Evolutionary conservation across 1,284 basidiomycete species (phyloP), one percentile per base, ranked within the genome.

Genomic region (Leccinum insolens): DNA sequence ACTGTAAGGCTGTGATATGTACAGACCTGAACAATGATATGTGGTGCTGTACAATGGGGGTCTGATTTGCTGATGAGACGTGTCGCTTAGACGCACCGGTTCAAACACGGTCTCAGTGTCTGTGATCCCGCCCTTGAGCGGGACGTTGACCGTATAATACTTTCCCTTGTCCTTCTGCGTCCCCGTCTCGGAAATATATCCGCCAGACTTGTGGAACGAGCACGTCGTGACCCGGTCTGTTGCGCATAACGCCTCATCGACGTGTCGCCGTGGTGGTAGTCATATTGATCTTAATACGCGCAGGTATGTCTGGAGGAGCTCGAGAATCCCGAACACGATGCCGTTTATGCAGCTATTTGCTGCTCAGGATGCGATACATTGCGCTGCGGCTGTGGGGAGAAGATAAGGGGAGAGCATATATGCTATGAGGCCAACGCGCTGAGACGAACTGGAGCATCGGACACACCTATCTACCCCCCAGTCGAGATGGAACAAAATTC

Each of bases 181-280:
- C 2, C 95, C 95, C 0, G 96, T 98, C 2, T 96, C 97, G 1
- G 97, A 99, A 99, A 80, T 95, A 99, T 34, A 34, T 34, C 31
- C 31, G 31, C 31, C 31, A 76, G 93, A 98, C 77, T 96, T 95
- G 85, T 99, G 98, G 78, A 99, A 98, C 57, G 93, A 93, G 78
- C 90, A 91, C 3, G 97, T 99, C 92, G 99, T 95, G 73, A 99
- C 97, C 64, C 97, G 86, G 78, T 99, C 94, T 3, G 95, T 98
- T 28, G 95, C 96, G 80, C 98, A 99, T 83, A 99, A 99, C 1
- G 97, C 98, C 78, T 99, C 97, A 76, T 99, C 97, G 44, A 99
- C 97, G 20, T 97, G 77, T 99, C 98, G 7, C 97, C 97, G 75
- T 99, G 97, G 79, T 99, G 97, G 67, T 96, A 95, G 80, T 99